Percentiles rank a stretch among this genome's conserved stretches.
Conservation (phyloP, 2,329 filamentous ascomycete species). For the Sclerotinia spermophila region DNA sequence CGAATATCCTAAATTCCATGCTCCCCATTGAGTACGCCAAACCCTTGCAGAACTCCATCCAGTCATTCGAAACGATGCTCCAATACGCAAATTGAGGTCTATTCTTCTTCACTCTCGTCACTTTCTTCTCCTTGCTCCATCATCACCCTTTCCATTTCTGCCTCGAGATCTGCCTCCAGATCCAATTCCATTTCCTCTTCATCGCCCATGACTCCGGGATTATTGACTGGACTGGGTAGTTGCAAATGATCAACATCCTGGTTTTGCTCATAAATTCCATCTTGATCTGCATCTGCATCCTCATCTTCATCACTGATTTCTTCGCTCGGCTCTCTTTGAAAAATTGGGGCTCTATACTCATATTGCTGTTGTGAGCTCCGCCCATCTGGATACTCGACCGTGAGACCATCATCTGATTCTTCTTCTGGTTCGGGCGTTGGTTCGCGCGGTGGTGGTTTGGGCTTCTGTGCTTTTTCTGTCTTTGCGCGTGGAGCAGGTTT, state of each 20-base stretch:
- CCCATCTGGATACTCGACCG: conserved; percentile 58
- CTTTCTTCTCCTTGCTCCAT: conserved; percentile 29
- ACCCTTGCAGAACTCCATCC: not conserved
- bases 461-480: conserved; percentile 37
- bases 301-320: conserved; percentile 47
- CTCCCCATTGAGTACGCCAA: not conserved
- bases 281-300: conserved; percentile 45
- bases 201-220: conserved; percentile 30
- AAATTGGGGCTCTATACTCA: conserved; percentile 30
- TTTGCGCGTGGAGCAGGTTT: conserved; percentile 36
- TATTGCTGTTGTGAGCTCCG: conserved; percentile 37
- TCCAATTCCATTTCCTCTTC: conserved; percentile 36
- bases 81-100: not conserved
- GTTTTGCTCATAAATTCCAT: conserved; percentile 40
- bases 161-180: conserved; percentile 36
- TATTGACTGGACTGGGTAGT: conserved; percentile 51
- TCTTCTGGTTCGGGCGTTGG: conserved; percentile 36
- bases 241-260: conserved; percentile 44
- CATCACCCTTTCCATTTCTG: conserved; percentile 23
- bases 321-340: conserved; percentile 32
- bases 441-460: conserved; percentile 31
- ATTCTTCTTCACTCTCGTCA: conserved; percentile 39
- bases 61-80: not conserved
- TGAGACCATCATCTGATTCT: conserved; percentile 55
- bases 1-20: not conserved